Conservation (phyloP, 148 eudicot species). For the Arbutus unedo region DNA sequence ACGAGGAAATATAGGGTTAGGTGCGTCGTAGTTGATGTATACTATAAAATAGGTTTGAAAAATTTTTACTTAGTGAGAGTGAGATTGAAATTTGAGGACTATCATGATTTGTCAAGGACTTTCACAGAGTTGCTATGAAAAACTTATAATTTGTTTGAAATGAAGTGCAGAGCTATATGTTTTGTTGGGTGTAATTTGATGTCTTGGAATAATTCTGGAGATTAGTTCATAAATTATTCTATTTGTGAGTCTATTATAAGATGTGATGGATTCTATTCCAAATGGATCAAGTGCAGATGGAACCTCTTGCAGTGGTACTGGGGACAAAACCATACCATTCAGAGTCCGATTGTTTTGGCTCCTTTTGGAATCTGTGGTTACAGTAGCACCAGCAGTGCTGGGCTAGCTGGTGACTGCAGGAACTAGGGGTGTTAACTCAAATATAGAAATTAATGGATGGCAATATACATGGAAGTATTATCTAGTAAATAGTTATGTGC, state of each 20-base stretch:
- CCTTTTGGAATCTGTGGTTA: too few species aligned
- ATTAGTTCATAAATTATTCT: background rate
- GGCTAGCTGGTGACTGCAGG: background rate
- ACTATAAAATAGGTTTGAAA: background rate
- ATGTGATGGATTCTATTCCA: background rate
- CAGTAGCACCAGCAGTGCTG: background rate
- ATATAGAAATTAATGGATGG: background rate
- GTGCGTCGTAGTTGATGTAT: background rate
- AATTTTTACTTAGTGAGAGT: background rate
- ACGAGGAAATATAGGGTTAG: background rate
- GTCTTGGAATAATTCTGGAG: background rate
- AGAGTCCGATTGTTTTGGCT: too few species aligned
- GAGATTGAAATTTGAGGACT: too few species aligned
- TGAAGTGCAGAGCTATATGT: background rate
- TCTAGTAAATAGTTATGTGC: background rate
- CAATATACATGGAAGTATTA: too few species aligned
- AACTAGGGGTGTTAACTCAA: background rate
- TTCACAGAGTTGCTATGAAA: background rate
- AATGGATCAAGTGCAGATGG: background rate
- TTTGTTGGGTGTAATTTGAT: background rate
- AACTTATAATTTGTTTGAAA: background rate
- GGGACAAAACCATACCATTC: too few species aligned
- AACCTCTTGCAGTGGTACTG: too few species aligned
- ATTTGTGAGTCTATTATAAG: background rate
- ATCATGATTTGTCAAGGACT: background rate